Base-by-base conservation (phyloP, 106 monocot genomes). In the Allium cepa region DNA sequence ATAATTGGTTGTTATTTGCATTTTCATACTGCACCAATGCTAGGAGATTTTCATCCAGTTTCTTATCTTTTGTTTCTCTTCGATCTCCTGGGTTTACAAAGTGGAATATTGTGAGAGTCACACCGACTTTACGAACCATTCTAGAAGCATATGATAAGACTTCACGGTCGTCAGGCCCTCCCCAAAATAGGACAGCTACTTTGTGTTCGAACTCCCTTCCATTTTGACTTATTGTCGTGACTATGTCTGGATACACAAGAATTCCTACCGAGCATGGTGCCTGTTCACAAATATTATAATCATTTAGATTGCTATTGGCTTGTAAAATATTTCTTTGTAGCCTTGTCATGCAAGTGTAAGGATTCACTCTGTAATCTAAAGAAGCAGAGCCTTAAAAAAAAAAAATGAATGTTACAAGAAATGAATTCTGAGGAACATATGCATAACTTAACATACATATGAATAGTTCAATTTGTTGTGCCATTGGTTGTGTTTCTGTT, bases 111-210 rank as follows among this genome's bases (percentile, higher is more conserved):
- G 50, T 58, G 49, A 85, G 50, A 49, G 22, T 18, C 10, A 85
- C 78, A 17, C 75, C 18, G 0, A 28, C 7, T 47, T 75, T 69
- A 15, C 11, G 64, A 6, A 75, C 78, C 78, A 85, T 75, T 64
- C 78, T 75, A 5, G 69, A 26, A 4, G 75, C 81, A 47, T 65
- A 62, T 0, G 76, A 53, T 11, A 85, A 57, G 10, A 79, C 75
- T 61, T 85, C 85, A 11, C 85, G 75, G 68, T 85, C 85, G 59
- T 85, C 85, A 0, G 75, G 27, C 0, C 85, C 85, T 22, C 85
- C 85, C 76, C 78, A 81, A 58, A 85, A 85, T 46, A 85, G 69
- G 62, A 73, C 62, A 10, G 64, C 74, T 26, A 85, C 8, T 17
- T 26, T n/a, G 67, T 61, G 57, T 28, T 45, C 60, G 17, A 28